Conservation (phyloP, 2,329 filamentous ascomycete genomes). For the Botryotinia convoluta region DNA sequence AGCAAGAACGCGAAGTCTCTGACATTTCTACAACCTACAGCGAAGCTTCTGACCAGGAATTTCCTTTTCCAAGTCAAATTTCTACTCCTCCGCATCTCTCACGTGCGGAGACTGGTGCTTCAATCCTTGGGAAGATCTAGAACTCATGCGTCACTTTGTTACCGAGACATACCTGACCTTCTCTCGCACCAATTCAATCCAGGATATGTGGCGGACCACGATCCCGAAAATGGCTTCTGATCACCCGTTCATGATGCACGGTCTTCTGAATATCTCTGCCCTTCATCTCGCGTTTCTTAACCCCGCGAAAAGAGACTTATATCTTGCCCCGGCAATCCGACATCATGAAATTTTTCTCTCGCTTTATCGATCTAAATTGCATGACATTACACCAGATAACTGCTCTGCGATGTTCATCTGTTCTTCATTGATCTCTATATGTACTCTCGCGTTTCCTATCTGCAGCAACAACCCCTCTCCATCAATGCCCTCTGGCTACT, state of each 20-base stretch:
- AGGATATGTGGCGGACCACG: background rate
- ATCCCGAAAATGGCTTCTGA: background rate
- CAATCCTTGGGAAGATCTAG: background rate
- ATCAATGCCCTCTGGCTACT: background rate
- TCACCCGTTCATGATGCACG: background rate
- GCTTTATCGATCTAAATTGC: background rate
- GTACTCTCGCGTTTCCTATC: background rate
- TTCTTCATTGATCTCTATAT: background rate
- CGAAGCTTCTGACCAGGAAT: background rate
- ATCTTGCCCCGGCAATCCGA: background rate
- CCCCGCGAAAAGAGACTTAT: background rate
- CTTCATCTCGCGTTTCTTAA: background rate
- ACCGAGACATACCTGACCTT: background rate
- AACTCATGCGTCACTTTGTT: background rate
- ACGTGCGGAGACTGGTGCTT: background rate
- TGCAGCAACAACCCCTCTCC: background rate
- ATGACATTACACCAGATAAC: background rate
- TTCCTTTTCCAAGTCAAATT: background rate
- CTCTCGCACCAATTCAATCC: background rate
- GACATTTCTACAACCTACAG: background rate
- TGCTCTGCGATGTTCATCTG: background rate
- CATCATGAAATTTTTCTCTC: background rate
- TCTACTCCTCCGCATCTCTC: background rate
- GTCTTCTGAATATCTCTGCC: background rate
- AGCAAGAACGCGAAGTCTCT: background rate